These are phyloP conservation scores for Solanum sejunctum DNA, from an alignment of 257 asterid genomes.

Conservation along the genomic window DNA sequence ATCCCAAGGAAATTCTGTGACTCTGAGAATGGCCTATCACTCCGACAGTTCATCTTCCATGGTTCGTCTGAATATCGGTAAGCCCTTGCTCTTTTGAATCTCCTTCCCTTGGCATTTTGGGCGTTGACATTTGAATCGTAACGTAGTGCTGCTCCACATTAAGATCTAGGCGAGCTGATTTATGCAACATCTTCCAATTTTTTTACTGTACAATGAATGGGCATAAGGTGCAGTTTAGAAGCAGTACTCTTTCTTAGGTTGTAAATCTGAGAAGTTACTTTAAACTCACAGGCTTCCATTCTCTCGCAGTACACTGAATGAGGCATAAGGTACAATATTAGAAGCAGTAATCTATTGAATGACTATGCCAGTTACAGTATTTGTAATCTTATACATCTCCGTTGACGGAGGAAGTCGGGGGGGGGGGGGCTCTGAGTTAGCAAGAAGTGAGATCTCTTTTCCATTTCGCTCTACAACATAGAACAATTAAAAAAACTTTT, in stretches of 20 bases:
- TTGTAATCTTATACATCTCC: background rate
- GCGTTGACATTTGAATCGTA: background rate
- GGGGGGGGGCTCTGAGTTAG: too few relatives aligned
- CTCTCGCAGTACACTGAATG: background rate
- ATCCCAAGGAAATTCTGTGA: background rate
- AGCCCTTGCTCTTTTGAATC: background rate
- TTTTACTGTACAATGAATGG: background rate
- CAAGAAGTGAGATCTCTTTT: background rate
- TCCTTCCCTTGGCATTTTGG: background rate
- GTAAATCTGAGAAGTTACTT: background rate
- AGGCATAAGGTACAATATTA: background rate
- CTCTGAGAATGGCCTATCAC: conserved; percentile 18
- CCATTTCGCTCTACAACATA: background rate
- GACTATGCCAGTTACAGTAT: background rate
- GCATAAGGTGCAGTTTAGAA: background rate
- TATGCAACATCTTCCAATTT: background rate
- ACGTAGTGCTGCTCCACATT: background rate
- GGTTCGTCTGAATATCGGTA: conserved; percentile 65
- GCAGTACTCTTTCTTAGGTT: background rate
- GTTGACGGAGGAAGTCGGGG: background rate
- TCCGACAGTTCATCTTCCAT: conserved; percentile 27
- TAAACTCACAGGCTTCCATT: background rate
- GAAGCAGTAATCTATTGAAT: background rate
- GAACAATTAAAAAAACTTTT: background rate
- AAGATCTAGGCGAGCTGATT: background rate